phyloP scores from a whole-genome alignment of 2,329 filamentous ascomycete genomes.

The Exutisphaerella laricina region DNA sequence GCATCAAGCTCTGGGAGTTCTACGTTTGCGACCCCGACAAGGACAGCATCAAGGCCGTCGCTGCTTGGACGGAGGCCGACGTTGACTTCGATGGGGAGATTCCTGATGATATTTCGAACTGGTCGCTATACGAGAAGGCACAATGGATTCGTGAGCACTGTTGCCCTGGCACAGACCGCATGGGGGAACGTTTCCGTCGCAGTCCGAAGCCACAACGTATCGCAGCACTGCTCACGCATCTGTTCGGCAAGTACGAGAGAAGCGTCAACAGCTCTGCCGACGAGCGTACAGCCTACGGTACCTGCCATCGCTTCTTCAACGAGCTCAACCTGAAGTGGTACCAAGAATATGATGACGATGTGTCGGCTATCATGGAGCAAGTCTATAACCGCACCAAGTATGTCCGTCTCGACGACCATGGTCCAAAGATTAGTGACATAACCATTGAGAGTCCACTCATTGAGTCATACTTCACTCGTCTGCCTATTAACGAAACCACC shows the following conservation, averaged over 20 bases:
- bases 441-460: conserved; percentile 73
- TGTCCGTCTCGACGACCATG: conserved; percentile 83
- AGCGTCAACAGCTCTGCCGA: conserved; percentile 46
- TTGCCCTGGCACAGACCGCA: conserved; percentile 62
- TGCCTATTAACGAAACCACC: conserved; percentile 73
- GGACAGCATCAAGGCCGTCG: conserved; percentile 61
- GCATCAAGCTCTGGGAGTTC: conserved; percentile 85
- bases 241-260: conserved; percentile 64
- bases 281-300: conserved; percentile 50
- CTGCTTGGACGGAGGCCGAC: conserved; percentile 63
- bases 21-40: conserved; percentile 77
- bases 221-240: conserved; percentile 61
- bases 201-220: conserved; percentile 62
- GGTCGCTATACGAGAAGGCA: conserved; percentile 55
- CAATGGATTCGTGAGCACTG: conserved; percentile 64
- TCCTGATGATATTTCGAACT: conserved; percentile 50
- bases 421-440: conserved; percentile 78
- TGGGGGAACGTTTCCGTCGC: conserved; percentile 76
- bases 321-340: conserved; percentile 85
- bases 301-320: conserved; percentile 60
- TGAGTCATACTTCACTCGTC: conserved; percentile 89
- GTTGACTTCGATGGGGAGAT: conserved; percentile 50
- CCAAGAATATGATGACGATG: conserved; percentile 81
- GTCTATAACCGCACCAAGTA: conserved; percentile 94
- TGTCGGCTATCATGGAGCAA: conserved; percentile 79